Percentiles rank a stretch among this genome's conserved stretches.
Conservation (phyloP, 2,329 filamentous ascomycete genomes). For the Fusarium lyarnte region DNA sequence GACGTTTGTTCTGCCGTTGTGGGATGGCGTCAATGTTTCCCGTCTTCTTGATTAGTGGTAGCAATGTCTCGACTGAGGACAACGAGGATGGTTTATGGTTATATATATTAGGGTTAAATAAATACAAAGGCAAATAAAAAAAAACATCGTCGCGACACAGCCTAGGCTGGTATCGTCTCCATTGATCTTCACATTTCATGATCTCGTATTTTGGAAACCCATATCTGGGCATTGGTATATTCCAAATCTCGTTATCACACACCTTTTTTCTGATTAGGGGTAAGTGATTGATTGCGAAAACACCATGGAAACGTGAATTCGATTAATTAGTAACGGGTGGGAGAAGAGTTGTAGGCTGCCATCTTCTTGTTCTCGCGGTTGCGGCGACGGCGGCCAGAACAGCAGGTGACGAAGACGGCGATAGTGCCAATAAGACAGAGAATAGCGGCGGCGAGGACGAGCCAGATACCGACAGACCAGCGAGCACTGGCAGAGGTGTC, state of each 20-base stretch:
- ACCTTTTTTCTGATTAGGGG: neutral
- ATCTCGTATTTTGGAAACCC: constrained; percentile 23
- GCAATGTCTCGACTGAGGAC: neutral
- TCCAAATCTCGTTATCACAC: constrained; percentile 24
- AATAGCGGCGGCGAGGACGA: constrained; percentile 64
- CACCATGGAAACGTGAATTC: neutral
- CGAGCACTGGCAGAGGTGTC: constrained; percentile 53
- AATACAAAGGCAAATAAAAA: constrained; percentile 1
- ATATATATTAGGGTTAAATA: constrained; percentile 9
- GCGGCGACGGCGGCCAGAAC: constrained; percentile 57
- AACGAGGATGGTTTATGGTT: neutral
- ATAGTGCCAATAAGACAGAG: constrained; percentile 64
- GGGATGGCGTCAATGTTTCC: constrained; percentile 54
- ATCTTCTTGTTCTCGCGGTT: constrained; percentile 42
- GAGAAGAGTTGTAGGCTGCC: constrained; percentile 34
- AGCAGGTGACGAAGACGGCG: constrained; percentile 71
- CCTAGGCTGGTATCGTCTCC: constrained; percentile 16
- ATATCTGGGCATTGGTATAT: constrained; percentile 1
- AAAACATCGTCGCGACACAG: neutral
- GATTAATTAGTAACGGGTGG: constrained; percentile 26
- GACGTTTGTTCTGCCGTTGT: constrained; percentile 53
- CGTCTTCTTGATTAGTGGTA: constrained; percentile 50
- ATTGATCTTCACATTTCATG: constrained; percentile 17
- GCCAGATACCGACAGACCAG: constrained; percentile 68
- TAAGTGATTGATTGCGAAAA: neutral